Conservation (phyloP, 495 filamentous ascomycete species). For the Glutinoglossum americanum region DNA sequence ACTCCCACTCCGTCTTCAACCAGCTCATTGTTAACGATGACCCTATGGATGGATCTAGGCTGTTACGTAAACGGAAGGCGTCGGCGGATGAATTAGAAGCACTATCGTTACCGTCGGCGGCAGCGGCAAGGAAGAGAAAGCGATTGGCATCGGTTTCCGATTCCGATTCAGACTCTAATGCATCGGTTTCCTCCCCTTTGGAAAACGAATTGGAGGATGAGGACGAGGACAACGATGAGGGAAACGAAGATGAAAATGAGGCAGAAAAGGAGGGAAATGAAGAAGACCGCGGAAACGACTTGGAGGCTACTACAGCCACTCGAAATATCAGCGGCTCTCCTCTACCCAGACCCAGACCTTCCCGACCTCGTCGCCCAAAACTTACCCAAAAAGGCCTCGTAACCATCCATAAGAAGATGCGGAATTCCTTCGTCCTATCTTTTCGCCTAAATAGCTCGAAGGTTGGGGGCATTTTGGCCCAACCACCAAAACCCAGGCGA, state of each 20-base stretch:
- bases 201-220: not conserved
- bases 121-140: slow-evolving; percentile 15
- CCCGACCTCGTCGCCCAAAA: slow-evolving; percentile 3
- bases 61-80: slow-evolving; percentile 69
- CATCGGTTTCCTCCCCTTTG: not conserved
- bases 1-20: slow-evolving; percentile 71
- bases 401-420: not conserved
- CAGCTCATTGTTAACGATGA: slow-evolving; percentile 60
- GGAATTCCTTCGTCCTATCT: not conserved
- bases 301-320: not conserved
- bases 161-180: not conserved
- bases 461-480: not conserved
- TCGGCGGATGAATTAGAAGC: slow-evolving; percentile 34
- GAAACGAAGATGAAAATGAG: not conserved
- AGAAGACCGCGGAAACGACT: not conserved
- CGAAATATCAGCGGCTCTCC: not conserved
- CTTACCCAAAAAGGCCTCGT: not conserved
- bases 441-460: not conserved
- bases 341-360: slow-evolving; percentile 1
- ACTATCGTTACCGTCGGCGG: slow-evolving; percentile 10
- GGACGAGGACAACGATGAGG: slow-evolving; percentile 1
- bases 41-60: slow-evolving; percentile 64
- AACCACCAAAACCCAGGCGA: not conserved
- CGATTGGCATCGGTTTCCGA: slow-evolving; percentile 2
- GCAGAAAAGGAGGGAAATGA: not conserved